Conservation (phyloP, 371 early-diverging fungal species). For the Haplosporangium sp. region DNA sequence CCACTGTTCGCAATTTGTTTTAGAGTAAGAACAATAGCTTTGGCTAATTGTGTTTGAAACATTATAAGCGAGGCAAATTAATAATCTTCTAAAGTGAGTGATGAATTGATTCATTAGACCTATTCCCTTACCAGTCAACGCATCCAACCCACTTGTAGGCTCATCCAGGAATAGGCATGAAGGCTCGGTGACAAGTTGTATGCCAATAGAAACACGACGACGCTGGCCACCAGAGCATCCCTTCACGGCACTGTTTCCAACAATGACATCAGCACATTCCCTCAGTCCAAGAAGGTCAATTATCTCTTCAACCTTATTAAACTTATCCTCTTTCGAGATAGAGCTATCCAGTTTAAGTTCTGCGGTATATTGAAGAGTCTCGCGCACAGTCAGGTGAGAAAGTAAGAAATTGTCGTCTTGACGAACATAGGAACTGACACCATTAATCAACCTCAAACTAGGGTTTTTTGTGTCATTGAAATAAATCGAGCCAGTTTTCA, state of each 20-base stretch:
- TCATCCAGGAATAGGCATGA: constrained; percentile 61
- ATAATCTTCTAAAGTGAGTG: neutral
- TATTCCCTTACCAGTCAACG: constrained; percentile 16
- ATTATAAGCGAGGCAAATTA: neutral
- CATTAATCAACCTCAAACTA: constrained; percentile 30
- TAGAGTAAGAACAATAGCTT: constrained; percentile 40
- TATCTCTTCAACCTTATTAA: constrained; percentile 36
- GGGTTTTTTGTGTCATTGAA: constrained; percentile 50
- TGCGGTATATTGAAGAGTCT: constrained; percentile 60
- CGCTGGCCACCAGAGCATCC: constrained; percentile 66
- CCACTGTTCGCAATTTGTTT: constrained; percentile 52
- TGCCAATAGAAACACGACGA: constrained; percentile 76
- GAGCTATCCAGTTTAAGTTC: constrained; percentile 44
- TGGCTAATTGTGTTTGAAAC: constrained; percentile 20
- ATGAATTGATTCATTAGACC: neutral
- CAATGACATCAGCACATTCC: constrained; percentile 50
- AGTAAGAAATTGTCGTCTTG: constrained; percentile 65
- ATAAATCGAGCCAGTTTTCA: constrained; percentile 34
- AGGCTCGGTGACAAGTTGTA: constrained; percentile 74
- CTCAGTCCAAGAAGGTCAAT: constrained; percentile 50
- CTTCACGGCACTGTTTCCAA: constrained; percentile 34
- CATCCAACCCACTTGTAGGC: constrained; percentile 60
- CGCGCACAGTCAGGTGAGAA: constrained; percentile 60
- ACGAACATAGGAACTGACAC: constrained; percentile 60
- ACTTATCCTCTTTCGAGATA: constrained; percentile 22